Conservation (phyloP, 2,329 filamentous ascomycete species). For the Colletotrichum ledebouriae region DNA sequence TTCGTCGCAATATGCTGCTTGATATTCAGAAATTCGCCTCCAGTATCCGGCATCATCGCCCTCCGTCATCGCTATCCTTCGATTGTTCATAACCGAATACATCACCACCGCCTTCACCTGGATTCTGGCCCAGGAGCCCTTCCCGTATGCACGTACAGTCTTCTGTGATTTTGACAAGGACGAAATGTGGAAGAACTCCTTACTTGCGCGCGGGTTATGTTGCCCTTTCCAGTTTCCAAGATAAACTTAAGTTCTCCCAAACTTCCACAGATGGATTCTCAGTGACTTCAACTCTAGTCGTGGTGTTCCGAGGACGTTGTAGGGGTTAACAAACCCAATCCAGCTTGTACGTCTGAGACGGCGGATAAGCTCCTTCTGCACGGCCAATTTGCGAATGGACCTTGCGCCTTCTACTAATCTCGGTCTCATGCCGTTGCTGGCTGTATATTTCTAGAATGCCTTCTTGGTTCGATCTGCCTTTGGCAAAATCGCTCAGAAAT, state of each 20-base stretch:
- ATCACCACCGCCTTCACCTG: too few relatives aligned
- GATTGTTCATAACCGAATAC: too few relatives aligned
- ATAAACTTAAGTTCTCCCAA: background rate
- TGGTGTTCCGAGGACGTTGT: background rate
- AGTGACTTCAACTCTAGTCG: background rate
- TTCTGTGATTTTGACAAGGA: too few relatives aligned
- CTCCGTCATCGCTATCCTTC: too few relatives aligned
- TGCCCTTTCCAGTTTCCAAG: slow-evolving; percentile 25
- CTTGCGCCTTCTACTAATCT: slow-evolving; percentile 46
- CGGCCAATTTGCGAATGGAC: slow-evolving; percentile 47
- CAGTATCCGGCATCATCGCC: too few relatives aligned
- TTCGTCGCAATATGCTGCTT: too few relatives aligned
- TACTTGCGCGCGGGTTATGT: slow-evolving; percentile 50
- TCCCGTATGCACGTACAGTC: too few relatives aligned
- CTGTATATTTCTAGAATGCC: slow-evolving; percentile 53
- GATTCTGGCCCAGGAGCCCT: too few relatives aligned
- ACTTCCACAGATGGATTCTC: background rate
- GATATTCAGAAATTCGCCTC: too few relatives aligned
- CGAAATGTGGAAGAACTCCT: too few relatives aligned
- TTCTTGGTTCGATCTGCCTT: slow-evolving; percentile 9
- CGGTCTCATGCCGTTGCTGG: slow-evolving; percentile 42
- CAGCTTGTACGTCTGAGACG: slow-evolving; percentile 48
- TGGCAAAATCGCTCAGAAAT: background rate
- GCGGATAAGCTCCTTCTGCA: slow-evolving; percentile 51
- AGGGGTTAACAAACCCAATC: slow-evolving; percentile 44